Evolutionary conservation across 1,284 basidiomycete genomes (phyloP).

Genomic region (Apiotrichum gracile): DNA sequence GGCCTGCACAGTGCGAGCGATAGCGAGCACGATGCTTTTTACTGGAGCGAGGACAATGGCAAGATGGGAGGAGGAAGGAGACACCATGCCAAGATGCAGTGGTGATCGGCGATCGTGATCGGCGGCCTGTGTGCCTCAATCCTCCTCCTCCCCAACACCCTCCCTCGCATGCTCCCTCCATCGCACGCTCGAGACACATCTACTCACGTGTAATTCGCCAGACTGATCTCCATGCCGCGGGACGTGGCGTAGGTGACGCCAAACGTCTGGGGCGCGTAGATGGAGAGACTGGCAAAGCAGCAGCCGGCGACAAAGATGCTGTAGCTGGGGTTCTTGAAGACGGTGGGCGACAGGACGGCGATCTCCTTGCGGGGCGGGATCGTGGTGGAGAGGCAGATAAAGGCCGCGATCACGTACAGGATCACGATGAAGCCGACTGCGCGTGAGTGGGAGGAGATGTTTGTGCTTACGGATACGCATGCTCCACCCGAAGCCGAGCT

Average conservation of each 20-base stretch:
- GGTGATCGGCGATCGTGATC: no score
- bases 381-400: conserved; percentile 28
- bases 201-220: conserved; percentile 28
- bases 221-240: conserved; percentile 18
- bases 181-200: neutral
- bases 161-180: neutral
- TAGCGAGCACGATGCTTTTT: neutral
- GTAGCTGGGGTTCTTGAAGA: conserved; percentile 28
- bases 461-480: conserved; percentile 27
- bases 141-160: neutral
- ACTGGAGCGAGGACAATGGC: no score
- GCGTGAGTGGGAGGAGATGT: neutral
- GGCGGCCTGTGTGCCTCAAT: neutral
- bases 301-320: conserved; percentile 22
- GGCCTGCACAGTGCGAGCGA: neutral
- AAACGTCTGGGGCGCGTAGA: conserved; percentile 32
- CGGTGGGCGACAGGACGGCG: conserved; percentile 29
- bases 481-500: conserved; percentile 48
- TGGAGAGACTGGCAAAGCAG: conserved; percentile 20
- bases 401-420: conserved; percentile 13
- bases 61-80: neutral
- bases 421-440: conserved; percentile 35
- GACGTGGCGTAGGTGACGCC: conserved; percentile 30
- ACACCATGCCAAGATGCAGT: neutral
- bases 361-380: conserved; percentile 32